Percentiles rank a stretch among this genome's conserved stretches.
Evolutionary conservation across 495 filamentous ascomycete genomes (phyloP).

Genomic region (Podospora sp.): DNA sequence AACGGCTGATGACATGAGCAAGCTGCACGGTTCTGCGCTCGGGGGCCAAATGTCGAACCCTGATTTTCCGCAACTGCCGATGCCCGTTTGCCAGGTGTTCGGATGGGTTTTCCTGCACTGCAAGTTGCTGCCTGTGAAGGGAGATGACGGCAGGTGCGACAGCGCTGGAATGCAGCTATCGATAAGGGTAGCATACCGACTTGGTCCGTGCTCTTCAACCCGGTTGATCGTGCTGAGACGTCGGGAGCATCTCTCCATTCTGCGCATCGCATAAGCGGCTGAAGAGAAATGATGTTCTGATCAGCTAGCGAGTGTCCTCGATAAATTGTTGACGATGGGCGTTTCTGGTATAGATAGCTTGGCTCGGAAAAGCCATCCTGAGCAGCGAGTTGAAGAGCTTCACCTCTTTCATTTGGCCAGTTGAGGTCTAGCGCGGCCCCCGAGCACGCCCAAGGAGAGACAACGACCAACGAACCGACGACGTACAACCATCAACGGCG

Average conservation of each 20-base stretch:
- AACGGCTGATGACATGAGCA: not conserved
- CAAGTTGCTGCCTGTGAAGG: not conserved
- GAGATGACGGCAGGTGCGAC: not conserved
- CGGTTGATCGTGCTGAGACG: conserved; percentile 18
- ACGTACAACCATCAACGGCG: conserved; percentile 4
- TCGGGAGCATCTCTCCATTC: conserved; percentile 9
- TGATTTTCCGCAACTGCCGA: not conserved
- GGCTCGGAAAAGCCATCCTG: not conserved
- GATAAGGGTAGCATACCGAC: not conserved
- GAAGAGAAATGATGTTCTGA: conserved; percentile 18
- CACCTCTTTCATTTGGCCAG: not conserved
- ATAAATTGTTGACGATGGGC: conserved; percentile 7
- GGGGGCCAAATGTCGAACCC: not conserved
- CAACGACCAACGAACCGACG: conserved; percentile 15
- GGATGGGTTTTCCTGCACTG: not conserved
- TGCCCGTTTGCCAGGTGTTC: not conserved
- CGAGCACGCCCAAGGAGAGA: not conserved
- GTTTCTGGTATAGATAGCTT: conserved; percentile 5
- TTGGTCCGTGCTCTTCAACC: conserved; percentile 1
- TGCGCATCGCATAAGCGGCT: conserved; percentile 20
- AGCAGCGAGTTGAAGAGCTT: not conserved
- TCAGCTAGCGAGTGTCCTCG: conserved; percentile 16
- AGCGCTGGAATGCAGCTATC: not conserved
- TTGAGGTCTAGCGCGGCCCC: not conserved
- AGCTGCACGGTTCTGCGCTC: not conserved